phyloP scores from a whole-genome alignment of 2,329 filamentous ascomycete species.

The Colletotrichum gigasporum region DNA sequence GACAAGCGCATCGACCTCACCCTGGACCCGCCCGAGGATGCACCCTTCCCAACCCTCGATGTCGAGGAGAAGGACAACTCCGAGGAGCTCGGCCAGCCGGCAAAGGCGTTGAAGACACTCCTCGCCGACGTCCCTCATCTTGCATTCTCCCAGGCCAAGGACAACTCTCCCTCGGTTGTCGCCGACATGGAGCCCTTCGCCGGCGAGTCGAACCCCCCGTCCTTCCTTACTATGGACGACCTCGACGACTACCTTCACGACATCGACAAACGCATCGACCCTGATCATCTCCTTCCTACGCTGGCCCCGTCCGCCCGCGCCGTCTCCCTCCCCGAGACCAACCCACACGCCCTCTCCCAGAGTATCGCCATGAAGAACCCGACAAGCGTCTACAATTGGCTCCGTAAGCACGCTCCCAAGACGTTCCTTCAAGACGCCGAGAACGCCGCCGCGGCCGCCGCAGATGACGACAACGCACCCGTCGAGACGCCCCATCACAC shows the following conservation, averaged over 20 bases:
- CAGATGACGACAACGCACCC: slow-evolving; percentile 52
- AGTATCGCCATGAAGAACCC: slow-evolving; percentile 70
- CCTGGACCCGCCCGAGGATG: slow-evolving; percentile 54
- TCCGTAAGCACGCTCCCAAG: slow-evolving; percentile 84
- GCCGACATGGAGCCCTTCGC: slow-evolving; percentile 60
- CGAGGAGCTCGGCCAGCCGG: slow-evolving; percentile 53
- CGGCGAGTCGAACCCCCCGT: slow-evolving; percentile 65
- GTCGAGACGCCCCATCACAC: slow-evolving; percentile 36
- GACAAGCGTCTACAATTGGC: slow-evolving; percentile 95
- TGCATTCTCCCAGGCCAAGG: slow-evolving; percentile 63
- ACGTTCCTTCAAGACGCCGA: slow-evolving; percentile 84
- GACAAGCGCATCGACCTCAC: slow-evolving; percentile 79
- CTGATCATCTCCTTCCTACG: slow-evolving; percentile 55
- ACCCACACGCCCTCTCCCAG: slow-evolving; percentile 49
- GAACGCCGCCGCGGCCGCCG: slow-evolving; percentile 44
- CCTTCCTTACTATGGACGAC: slow-evolving; percentile 75
- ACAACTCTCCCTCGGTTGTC: slow-evolving; percentile 68
- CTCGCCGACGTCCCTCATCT: slow-evolving; percentile 62
- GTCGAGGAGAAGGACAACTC: slow-evolving; percentile 42
- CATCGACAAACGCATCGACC: slow-evolving; percentile 63
- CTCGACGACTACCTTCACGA: slow-evolving; percentile 78
- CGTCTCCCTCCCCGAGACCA: slow-evolving; percentile 39
- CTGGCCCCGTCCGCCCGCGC: slow-evolving; percentile 59
- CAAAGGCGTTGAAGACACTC: slow-evolving; percentile 61
- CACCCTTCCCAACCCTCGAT: slow-evolving; percentile 43